These are phyloP conservation scores for Camelina neglecta DNA, from an alignment of 345 rosid species.

Conservation along the genomic window DNA sequence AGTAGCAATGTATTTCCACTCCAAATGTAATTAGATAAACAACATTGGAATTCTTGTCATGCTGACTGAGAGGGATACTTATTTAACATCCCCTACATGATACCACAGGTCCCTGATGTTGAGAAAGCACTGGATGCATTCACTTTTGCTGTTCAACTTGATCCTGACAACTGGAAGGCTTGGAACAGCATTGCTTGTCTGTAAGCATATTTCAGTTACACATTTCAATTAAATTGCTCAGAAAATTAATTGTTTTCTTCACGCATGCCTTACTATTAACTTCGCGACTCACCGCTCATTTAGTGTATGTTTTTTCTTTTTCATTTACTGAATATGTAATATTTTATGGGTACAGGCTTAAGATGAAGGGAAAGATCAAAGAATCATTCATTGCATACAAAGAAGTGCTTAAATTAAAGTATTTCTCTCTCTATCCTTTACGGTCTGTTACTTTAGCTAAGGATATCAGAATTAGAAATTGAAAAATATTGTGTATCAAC, in stretches of 20 bases:
- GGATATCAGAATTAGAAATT: conserved; percentile 1
- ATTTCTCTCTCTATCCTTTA: conserved; percentile 33
- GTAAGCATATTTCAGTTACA: conserved; percentile 54
- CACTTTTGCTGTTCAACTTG: conserved; percentile 88
- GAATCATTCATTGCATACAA: conserved; percentile 89
- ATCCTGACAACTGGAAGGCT: conserved; percentile 98
- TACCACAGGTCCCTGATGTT: conserved; percentile 71
- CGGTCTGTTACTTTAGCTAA: conserved; percentile 9
- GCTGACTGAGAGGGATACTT: conserved; percentile 13
- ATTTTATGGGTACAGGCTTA: conserved; percentile 63
- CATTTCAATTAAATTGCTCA: conserved; percentile 19
- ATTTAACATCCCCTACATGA: conserved; percentile 26
- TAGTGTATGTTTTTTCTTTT: neutral
- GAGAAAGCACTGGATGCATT: conserved; percentile 93
- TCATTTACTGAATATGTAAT: conserved; percentile 14
- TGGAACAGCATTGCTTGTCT: conserved; percentile 98
- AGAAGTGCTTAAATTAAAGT: conserved; percentile 97
- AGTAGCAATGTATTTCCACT: conserved; percentile 14
- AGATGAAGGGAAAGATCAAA: conserved; percentile 85
- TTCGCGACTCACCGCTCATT: neutral
- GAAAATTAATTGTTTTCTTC: neutral
- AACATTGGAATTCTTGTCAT: conserved; percentile 9
- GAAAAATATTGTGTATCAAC: conserved; percentile 39
- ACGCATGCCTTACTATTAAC: conserved; percentile 18
- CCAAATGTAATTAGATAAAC: conserved; percentile 4